phyloP scores from a whole-genome alignment of 2,329 filamentous ascomycete genomes.

The Teratosphaeria zuluensis region DNA sequence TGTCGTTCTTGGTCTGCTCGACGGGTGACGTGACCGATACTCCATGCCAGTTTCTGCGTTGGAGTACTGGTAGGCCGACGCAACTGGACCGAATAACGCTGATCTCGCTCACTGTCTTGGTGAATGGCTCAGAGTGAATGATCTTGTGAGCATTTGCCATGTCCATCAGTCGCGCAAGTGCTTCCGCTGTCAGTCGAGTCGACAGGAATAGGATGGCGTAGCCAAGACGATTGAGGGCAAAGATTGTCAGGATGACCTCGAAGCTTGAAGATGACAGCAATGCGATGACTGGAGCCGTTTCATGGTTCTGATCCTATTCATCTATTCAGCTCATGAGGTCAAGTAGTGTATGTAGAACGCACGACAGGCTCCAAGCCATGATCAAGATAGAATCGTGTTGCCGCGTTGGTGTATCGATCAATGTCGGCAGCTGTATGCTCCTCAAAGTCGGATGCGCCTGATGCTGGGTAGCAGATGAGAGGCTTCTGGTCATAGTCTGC shows the following conservation, averaged over 20 bases:
- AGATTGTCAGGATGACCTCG: constrained; percentile 45
- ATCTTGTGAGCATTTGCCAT: constrained; percentile 29
- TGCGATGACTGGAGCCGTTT: constrained; percentile 33
- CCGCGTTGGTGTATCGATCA: constrained; percentile 19
- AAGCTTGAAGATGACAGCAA: constrained; percentile 46
- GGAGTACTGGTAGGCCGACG: constrained; percentile 7
- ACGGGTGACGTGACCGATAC: background rate
- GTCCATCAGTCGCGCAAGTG: constrained; percentile 40
- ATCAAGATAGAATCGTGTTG: constrained; percentile 15
- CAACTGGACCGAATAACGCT: constrained; percentile 12
- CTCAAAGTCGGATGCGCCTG: constrained; percentile 20
- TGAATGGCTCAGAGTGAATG: constrained; percentile 16
- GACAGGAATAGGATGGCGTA: constrained; percentile 47
- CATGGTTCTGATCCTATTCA: constrained; percentile 13
- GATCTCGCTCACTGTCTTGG: constrained; percentile 24
- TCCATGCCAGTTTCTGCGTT: constrained; percentile 15
- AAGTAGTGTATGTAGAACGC: constrained; percentile 1
- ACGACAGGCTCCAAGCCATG: constrained; percentile 21
- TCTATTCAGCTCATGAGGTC: background rate
- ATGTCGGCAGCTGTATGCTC: constrained; percentile 20
- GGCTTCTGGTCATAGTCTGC: constrained; percentile 19
- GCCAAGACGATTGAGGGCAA: constrained; percentile 47
- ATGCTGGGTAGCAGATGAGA: constrained; percentile 21
- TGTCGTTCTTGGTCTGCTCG: background rate
- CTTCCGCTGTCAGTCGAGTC: constrained; percentile 42